Base-by-base conservation (phyloP, 2,329 filamentous ascomycete species). In the Paecilomyces niveus region DNA sequence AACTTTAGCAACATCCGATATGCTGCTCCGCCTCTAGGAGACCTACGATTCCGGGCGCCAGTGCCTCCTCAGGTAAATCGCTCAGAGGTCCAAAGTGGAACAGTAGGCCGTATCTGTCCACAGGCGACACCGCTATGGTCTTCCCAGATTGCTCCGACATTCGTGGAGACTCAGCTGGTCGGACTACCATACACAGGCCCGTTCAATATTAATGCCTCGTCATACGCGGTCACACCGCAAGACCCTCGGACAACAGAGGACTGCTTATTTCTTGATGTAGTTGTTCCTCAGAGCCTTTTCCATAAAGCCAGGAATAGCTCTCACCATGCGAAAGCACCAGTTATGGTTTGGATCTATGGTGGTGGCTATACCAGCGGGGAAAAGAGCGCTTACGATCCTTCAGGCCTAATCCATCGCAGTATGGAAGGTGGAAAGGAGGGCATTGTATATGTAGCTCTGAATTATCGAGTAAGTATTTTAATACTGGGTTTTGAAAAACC, bases 1-100 rank as follows among this genome's bases (percentile, higher is more conserved):
- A 79, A 77, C 60, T 83, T 83, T 69, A 76, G 71, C 53, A 81
- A 83, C 63, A 81, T 83, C 61, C 74, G 80, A 50, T 83, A 78
- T 65, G 81, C 79, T 15, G 77, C 77, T 29, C 76, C 81, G 21
- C 81, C 81, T 0, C 62, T 78, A 3, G 80, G 79, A 11, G 62
- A 80, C 10, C 65, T 81, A 54, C 72, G 81, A 18, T 83, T 81
- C 59, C 71, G 72, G 18, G 72, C 75, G 52, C 80, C 81, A 5
- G 70, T 72, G 51, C 60, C 70, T 11, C 76, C 78, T 11, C 68
- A 67, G 4, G 64, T 68, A 45, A 74, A 80, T 62, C 72, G 78
- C 49, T 71, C 72, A 9, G 59, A 61, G 1, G 68, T 82, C 11
- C 74, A 80, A 49, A 73, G 68, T 35, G 80, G 79, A 32, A 67